phyloP scores from a whole-genome alignment of 257 asterid species.

The Solanum rostratum region DNA sequence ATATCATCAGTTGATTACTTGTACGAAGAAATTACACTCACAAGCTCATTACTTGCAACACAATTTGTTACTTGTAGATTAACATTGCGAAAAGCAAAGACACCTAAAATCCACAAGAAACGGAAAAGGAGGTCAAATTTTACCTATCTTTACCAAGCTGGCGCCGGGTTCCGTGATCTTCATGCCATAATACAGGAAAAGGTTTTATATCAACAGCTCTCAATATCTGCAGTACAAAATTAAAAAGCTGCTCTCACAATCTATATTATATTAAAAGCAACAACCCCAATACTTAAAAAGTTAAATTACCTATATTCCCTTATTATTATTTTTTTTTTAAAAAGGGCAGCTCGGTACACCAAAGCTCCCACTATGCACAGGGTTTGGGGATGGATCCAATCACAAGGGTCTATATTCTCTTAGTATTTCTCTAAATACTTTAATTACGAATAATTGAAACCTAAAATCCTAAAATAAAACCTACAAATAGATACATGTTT shows the following conservation, averaged over 20 bases:
- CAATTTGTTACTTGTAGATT: neutral
- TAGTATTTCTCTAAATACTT: neutral
- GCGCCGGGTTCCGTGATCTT: slow-evolving; percentile 63
- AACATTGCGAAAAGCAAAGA: neutral
- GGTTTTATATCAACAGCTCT: slow-evolving; percentile 68
- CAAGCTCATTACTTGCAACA: neutral
- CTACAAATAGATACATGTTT: neutral
- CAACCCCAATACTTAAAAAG: neutral
- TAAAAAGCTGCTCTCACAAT: neutral
- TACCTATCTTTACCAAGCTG: slow-evolving; percentile 62
- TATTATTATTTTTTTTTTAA: too few species aligned
- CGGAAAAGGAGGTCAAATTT: neutral
- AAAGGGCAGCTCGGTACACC: too few species aligned
- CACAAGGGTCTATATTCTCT: too few species aligned
- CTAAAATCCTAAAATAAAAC: too few species aligned
- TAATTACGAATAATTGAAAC: too few species aligned
- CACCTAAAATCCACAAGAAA: neutral
- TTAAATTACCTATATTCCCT: too few species aligned
- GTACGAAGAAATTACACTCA: neutral
- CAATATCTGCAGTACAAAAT: slow-evolving; percentile 37
- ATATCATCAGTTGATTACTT: neutral
- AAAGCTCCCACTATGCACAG: too few species aligned
- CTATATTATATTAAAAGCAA: neutral
- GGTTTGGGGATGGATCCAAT: too few species aligned
- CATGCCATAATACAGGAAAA: slow-evolving; percentile 77